Percentiles rank a stretch among this genome's conserved stretches.
phyloP scores from a whole-genome alignment of 2,329 filamentous ascomycete genomes.

The Talaromyces islandicus region DNA sequence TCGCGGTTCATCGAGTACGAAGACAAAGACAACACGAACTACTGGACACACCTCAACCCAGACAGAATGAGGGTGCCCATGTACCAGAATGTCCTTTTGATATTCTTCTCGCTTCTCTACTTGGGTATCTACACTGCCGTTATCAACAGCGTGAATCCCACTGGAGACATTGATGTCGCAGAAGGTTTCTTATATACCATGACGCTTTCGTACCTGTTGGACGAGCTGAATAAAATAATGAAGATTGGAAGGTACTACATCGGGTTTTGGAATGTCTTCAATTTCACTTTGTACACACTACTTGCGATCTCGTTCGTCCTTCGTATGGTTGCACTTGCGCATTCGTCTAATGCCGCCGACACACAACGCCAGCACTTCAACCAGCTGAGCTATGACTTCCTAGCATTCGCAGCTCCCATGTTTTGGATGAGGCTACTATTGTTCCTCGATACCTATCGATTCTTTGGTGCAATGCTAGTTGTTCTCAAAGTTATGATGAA shows the following conservation, averaged over 20 bases:
- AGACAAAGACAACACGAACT: conserved; percentile 69
- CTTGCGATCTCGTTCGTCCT: conserved; percentile 72
- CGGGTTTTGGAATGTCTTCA: conserved; percentile 97
- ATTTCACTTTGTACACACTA: conserved; percentile 72
- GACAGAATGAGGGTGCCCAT: conserved; percentile 88
- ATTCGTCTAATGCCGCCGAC: conserved; percentile 47
- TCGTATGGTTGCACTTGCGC: conserved; percentile 69
- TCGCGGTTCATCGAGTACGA: conserved; percentile 85
- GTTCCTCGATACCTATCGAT: conserved; percentile 87
- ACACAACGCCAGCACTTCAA: conserved; percentile 60
- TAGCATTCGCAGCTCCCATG: conserved; percentile 90
- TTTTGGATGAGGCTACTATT: conserved; percentile 92
- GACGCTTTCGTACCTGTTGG: conserved; percentile 82
- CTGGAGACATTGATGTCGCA: conserved; percentile 74
- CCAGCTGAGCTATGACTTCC: conserved; percentile 81
- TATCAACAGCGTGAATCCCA: conserved; percentile 88
- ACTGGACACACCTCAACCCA: conserved; percentile 80
- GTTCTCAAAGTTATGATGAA: conserved; percentile 95
- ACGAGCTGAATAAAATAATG: conserved; percentile 83
- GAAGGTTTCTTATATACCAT: conserved; percentile 86
- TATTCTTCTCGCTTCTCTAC: conserved; percentile 77
- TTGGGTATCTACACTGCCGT: conserved; percentile 80
- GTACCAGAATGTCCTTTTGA: conserved; percentile 87
- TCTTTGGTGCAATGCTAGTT: conserved; percentile 97
- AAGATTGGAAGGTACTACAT: conserved; percentile 90